Base-by-base conservation (phyloP, 768 basidiomycete genomes). In the Rhodosporidiobolus odoratus region DNA sequence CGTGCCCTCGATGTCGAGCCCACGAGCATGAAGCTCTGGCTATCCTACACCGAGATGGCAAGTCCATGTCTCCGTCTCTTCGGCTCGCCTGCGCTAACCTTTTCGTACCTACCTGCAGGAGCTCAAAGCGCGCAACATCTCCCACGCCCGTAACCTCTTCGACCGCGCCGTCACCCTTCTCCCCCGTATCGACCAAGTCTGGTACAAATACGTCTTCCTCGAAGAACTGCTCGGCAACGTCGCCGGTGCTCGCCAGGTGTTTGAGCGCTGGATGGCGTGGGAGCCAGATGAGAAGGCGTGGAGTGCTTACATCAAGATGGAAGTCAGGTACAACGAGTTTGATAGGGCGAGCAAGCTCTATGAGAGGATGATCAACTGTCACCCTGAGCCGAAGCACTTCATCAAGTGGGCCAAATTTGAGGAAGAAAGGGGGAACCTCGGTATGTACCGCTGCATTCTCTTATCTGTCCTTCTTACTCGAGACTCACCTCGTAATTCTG, bases 261-360 rank as follows among this genome's bases (percentile, higher is more conserved):
- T 98, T 72, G 96, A 99, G 80, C 86, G 96, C 56, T 99, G 96
- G 96, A 95, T 98, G 92, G 86, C 91, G 74, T 98, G 96, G 96
- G 96, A 98, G 79, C 96, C 96, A 1, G 94, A 98, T 76, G 96
- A 98, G 85, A 97, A 97, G 83, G 93, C 95, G 5, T 99, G 95
- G 95, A 91, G 93, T 78, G 92, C 92, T n/a, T 98, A 95, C 81
- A 91, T 98, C 84, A 98, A 99, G 82, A 84, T 98, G 79, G 96
- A 99, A 82, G 87, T 89, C 78, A 85, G 96, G 61, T 99, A 98
- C 79, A 83, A 87, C 66, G 96, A 99, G 80, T 81, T 87, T 30
- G 96, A 97, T 76, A 84, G 96, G 15, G 95, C 93, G 4, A 95
- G 92, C 68, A 83, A 88, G 30, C 89, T 98, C 43, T 96, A 95